Percentiles rank a stretch among this genome's conserved stretches.
Conservation (phyloP, 164 flowering plant genomes). For the Piper longum region DNA sequence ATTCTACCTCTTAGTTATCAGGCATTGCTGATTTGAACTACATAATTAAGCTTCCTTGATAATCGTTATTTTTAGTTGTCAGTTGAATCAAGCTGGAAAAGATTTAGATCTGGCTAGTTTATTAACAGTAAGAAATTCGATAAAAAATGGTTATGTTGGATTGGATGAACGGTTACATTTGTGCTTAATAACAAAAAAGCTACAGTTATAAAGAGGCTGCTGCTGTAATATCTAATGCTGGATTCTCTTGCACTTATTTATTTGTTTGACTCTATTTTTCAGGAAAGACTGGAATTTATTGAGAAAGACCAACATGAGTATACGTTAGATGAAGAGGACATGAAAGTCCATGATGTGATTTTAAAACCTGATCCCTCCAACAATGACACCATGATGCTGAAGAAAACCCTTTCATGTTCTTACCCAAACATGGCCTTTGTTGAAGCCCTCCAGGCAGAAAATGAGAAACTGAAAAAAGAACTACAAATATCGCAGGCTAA, state of each 20-base stretch:
- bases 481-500: conserved; percentile 66
- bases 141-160: background rate
- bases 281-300: conserved; percentile 81
- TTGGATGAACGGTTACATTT: no score
- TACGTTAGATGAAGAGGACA: conserved; percentile 84
- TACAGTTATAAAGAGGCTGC: background rate
- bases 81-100: no score
- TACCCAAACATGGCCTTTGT: conserved; percentile 63
- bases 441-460: conserved; percentile 65
- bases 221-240: background rate
- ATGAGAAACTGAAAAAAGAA: conserved; percentile 73
- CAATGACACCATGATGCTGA: conserved; percentile 41
- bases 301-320: conserved; percentile 84
- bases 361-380: conserved; percentile 48
- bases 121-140: no score
- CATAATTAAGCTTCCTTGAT: no score
- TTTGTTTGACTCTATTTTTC: conserved; percentile 5
- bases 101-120: background rate
- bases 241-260: no score
- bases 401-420: conserved; percentile 76
- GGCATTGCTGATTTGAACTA: no score
- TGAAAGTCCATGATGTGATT: conserved; percentile 53
- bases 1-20: no score
- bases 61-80: no score
- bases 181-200: background rate